Conservation (phyloP, 805 yeast species). For the Sugiyamaella americana region DNA sequence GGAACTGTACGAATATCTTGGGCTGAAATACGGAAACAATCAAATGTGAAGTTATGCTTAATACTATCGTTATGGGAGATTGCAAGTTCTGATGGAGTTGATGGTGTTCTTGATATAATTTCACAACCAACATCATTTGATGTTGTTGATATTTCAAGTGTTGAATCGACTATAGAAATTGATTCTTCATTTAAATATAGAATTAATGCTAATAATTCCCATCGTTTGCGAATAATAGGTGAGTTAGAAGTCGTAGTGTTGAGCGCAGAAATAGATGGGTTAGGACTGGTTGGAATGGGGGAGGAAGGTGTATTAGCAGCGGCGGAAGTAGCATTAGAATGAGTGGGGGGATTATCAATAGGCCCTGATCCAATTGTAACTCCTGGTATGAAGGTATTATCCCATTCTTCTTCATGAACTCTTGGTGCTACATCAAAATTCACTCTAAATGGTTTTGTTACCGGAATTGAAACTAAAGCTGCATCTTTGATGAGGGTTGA, state of each 20-base stretch:
- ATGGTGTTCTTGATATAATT: conserved; percentile 1
- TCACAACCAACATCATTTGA: conserved; percentile 19
- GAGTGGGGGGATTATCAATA: neutral
- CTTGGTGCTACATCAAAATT: conserved; percentile 34
- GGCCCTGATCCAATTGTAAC: neutral
- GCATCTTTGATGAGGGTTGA: conserved; percentile 24
- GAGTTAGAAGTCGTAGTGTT: conserved; percentile 17
- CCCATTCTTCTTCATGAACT: conserved; percentile 32
- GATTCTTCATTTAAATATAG: conserved; percentile 22
- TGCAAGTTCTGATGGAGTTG: neutral
- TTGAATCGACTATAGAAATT: conserved; percentile 3
- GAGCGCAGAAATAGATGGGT: too few species aligned
- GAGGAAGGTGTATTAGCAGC: too few species aligned
- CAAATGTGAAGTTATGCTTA: conserved; percentile 14
- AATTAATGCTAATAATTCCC: conserved; percentile 31
- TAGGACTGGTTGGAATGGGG: too few species aligned
- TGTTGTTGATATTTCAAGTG: conserved; percentile 10
- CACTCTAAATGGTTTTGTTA: conserved; percentile 32
- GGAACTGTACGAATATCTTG: conserved; percentile 21
- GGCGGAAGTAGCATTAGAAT: neutral
- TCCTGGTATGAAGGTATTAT: conserved; percentile 28
- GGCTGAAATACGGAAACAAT: conserved; percentile 14
- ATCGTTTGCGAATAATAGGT: conserved; percentile 30
- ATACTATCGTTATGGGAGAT: conserved; percentile 18
- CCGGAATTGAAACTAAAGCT: conserved; percentile 25